Evolutionary conservation across 2,329 filamentous ascomycete species (phyloP).

Genomic region (Sclerotinia spermophila): DNA sequence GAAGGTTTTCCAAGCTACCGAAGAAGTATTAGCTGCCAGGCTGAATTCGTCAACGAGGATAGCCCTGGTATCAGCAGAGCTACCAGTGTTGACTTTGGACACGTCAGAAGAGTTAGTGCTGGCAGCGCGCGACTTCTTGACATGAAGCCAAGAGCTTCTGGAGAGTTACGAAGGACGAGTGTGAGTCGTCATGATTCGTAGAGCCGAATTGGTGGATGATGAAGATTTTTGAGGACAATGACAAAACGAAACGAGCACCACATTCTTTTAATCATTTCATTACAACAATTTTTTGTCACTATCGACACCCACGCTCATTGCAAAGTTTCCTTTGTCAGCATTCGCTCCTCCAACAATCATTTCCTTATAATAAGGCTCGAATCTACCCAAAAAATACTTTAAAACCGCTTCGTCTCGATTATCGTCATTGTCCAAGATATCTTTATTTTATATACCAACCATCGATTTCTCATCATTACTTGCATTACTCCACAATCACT

Average conservation of each 20-base stretch:
- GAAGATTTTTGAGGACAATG: conserved; percentile 21
- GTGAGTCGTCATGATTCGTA: conserved; percentile 24
- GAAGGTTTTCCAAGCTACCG: conserved; percentile 22
- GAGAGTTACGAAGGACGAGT: conserved; percentile 45
- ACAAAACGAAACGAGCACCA: conserved; percentile 34
- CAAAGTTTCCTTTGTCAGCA: conserved; percentile 30
- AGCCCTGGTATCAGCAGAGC: conserved; percentile 53
- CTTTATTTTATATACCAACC: background rate
- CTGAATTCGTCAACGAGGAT: conserved; percentile 23
- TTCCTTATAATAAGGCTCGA: conserved; percentile 30
- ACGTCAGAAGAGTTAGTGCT: conserved; percentile 69
- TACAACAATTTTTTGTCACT: conserved; percentile 23
- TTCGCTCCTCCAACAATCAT: conserved; percentile 35
- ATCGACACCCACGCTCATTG: conserved; percentile 36
- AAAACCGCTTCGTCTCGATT: conserved; percentile 10
- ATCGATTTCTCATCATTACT: background rate
- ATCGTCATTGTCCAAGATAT: conserved; percentile 14
- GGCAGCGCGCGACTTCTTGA: conserved; percentile 74
- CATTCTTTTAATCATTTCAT: conserved; percentile 33
- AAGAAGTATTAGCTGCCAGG: conserved; percentile 24
- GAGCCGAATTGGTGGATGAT: background rate
- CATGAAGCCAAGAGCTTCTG: conserved; percentile 54
- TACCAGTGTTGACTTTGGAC: conserved; percentile 62
- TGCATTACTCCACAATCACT: background rate
- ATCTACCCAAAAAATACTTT: background rate